Conservation (phyloP, 495 filamentous ascomycete species). For the Penicillium samsonianum region DNA sequence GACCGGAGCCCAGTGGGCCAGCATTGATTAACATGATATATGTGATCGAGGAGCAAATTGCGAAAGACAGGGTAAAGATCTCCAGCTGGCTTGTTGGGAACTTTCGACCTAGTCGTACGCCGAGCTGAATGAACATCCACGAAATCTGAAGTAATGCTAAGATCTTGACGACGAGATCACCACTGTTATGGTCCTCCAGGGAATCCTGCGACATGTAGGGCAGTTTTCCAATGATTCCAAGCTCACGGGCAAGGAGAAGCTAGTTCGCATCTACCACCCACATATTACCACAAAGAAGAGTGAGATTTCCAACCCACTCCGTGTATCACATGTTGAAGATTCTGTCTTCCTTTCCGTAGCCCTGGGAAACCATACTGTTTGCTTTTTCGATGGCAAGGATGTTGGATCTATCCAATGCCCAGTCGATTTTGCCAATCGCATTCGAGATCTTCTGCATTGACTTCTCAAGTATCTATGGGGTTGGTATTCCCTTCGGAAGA, state of each 20-base stretch:
- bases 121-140: constrained; percentile 5
- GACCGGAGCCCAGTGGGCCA: background rate
- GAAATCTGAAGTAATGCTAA: constrained; percentile 1
- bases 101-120: background rate
- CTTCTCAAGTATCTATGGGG: background rate
- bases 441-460: constrained; percentile 1
- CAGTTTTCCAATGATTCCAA: constrained; percentile 1
- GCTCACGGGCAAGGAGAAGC: constrained; percentile 7
- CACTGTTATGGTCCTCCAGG: background rate
- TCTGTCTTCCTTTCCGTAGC: background rate
- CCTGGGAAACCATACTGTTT: background rate
- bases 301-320: background rate
- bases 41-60: constrained; percentile 1
- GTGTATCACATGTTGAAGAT: background rate
- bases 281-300: background rate
- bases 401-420: background rate
- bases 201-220: background rate
- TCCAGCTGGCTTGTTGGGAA: background rate
- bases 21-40: background rate
- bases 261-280: constrained; percentile 4
- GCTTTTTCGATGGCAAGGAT: background rate
- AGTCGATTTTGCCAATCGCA: constrained; percentile 1
- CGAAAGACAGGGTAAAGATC: background rate
- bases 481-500: background rate
- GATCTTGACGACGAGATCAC: background rate